Conservation (phyloP, 345 rosid genomes). For the Psidium guajava region DNA sequence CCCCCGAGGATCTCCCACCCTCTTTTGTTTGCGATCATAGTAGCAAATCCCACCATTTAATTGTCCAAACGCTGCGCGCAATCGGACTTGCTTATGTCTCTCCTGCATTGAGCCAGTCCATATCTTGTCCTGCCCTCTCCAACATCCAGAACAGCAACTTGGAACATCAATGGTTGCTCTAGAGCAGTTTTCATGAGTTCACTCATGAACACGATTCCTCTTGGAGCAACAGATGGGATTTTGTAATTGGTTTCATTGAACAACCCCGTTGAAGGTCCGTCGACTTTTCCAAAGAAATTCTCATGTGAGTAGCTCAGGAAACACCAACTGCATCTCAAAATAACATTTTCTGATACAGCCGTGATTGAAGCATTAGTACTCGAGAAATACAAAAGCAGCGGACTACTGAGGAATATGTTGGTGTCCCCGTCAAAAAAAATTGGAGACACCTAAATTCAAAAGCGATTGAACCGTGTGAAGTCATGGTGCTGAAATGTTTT, state of each 20-base stretch:
- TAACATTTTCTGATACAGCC: background rate
- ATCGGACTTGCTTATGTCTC: background rate
- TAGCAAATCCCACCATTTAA: background rate
- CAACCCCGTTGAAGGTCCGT: background rate
- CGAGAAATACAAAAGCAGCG: background rate
- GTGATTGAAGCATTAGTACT: background rate
- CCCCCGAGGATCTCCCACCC: background rate
- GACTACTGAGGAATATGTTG: too few relatives aligned
- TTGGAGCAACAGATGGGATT: background rate
- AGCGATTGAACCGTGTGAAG: background rate
- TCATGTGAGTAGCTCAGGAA: background rate
- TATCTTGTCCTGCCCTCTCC: background rate
- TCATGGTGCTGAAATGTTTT: accelerated
- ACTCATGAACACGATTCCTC: background rate
- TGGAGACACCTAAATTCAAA: too few relatives aligned
- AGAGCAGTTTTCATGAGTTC: background rate
- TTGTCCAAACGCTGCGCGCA: background rate
- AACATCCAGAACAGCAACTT: background rate
- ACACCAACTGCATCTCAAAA: background rate
- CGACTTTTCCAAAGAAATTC: background rate
- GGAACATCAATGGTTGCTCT: background rate
- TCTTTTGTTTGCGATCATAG: background rate
- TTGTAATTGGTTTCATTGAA: background rate
- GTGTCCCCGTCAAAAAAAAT: too few relatives aligned
- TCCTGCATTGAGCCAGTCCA: background rate